Conservation (phyloP, 2,329 filamentous ascomycete genomes). For the Colletotrichum lupini region DNA sequence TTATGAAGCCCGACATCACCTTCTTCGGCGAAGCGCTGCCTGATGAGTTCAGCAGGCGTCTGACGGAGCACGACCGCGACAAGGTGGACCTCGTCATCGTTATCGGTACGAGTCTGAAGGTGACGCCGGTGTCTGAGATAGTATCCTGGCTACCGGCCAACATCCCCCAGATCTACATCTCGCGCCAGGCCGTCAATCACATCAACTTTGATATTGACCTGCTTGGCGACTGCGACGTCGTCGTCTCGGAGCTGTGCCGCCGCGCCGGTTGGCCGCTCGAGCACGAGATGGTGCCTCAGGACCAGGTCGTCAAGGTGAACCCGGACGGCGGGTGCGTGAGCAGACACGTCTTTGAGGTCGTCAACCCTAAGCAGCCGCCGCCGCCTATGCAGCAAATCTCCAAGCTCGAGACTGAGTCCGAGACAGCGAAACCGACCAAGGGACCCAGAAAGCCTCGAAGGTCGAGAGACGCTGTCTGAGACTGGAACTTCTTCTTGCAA, state of each 20-base stretch:
- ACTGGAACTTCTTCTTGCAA: not conserved
- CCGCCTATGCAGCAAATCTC: not conserved
- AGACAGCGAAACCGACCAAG: conserved; percentile 16
- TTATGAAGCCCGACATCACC: conserved; percentile 98
- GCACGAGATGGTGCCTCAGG: conserved; percentile 84
- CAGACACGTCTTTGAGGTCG: conserved; percentile 50
- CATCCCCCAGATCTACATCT: conserved; percentile 92
- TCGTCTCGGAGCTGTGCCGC: conserved; percentile 87
- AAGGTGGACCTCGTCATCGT: conserved; percentile 91
- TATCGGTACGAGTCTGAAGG: conserved; percentile 95
- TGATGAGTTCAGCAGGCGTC: conserved; percentile 81
- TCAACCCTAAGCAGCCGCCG: conserved; percentile 5
- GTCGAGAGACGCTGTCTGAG: conserved; percentile 15
- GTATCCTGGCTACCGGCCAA: conserved; percentile 81
- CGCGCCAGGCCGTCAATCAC: conserved; percentile 83
- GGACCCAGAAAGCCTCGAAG: conserved; percentile 26
- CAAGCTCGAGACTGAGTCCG: not conserved
- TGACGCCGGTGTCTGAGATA: conserved; percentile 93
- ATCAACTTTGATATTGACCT: conserved; percentile 97
- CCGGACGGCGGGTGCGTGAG: conserved; percentile 57
- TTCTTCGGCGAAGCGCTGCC: conserved; percentile 96
- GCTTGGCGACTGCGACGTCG: conserved; percentile 92
- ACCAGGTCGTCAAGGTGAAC: conserved; percentile 69
- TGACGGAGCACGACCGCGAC: conserved; percentile 84
- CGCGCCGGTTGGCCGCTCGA: conserved; percentile 82